Evolutionary conservation across 305 asterid species (phyloP), one percentile per base, ranked within the genome.

Genomic region (Fraxinus latifolia): DNA sequence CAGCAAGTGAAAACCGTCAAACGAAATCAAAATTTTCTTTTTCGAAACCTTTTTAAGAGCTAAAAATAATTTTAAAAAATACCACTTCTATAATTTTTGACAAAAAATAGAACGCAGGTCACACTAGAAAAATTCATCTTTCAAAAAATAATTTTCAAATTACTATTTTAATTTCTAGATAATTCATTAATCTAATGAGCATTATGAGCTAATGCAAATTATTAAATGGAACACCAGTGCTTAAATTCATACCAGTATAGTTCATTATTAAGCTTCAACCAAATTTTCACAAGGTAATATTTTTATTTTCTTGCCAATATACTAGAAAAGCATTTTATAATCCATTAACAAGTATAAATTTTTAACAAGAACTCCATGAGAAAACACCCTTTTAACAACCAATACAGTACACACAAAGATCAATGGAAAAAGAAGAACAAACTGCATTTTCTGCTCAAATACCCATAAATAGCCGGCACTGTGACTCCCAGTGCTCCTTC

Each of bases 401-500:
- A 70, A 29, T 70, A 15, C 76, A 70, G 44, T 67, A 55, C 25
- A 32, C 73, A 8, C 25, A 70, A 15, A 70, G 23, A 32, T 71
- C 76, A 71, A 3, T 21, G 37, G 50, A 34, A 73, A 70, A 50
- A 77, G 19, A 32, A 7, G 8, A 32, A 25, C n/a, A 44, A 23
- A 71, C 76, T 19, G 25, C 62, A n/a, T 81, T 11, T 79, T 77
- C 27, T 58, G 76, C 53, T 90, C 82, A 96, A 65, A 93, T 60
- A 3, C 99, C 99, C 34, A 80, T 78, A 85, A 96, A 90, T 14
- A 94, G 86, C 25, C 95, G 94, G 83, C 94, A 90, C 84, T 92
- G 93, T 15, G 88, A 82, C 80, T 96, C 99, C 99, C 99, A 94
- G 72, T 96, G 95, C 85, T 92, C 94, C 93, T 96, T 96, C 4